Base-by-base conservation (phyloP, 345 rosid genomes). In the Melaleuca quinquenervia region DNA sequence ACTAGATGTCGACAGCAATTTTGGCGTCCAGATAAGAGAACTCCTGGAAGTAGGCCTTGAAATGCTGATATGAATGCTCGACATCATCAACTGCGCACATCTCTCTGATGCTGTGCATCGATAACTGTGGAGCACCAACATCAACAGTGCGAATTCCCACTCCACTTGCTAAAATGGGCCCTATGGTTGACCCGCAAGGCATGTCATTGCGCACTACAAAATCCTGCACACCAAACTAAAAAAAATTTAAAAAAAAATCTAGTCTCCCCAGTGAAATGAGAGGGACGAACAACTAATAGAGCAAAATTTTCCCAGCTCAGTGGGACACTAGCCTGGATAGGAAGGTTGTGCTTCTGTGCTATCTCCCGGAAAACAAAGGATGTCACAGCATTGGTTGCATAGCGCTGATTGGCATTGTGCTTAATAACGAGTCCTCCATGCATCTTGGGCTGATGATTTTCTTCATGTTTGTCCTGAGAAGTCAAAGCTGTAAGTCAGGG, bases 351-450 rank as follows among this genome's bases (percentile, higher is more conserved):
- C 89, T 91, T 94, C 82, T 52, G 58, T 9, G 98, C 99, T 86
- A 97, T 94, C 92, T 97, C 99, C 89, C 88, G 91, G 88, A 97
- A 96, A 85, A 97, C 87, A 85, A 95, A 95, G 48, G 98, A 87
- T 7, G 99, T 96, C 85, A 97, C 92, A 6, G 99, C 94, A 91
- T 97, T 95, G 32, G 99, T 96, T 86, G 99, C 99, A 64, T 97
- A 97, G 27, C 96, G 98, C 85, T 96, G 99, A 87, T 97, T 97
- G 52, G 98, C 99, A 80, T 97, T 97, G 93, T 94, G 94, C 91
- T 97, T 97, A 86, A 97, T 93, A 53, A 97, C 99, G 29, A 97
- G 98, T n/a, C 99, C 99, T n/a, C 98, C 94, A 11, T 97, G 99
- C 95, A 96, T 88, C 93, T 91, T 95, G 10, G 99, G 99, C 89